A percentile compares a stretch with the other conserved stretches of the same genome.
These are phyloP conservation scores for Fragaria ananassa DNA, from an alignment of 306 rosid species.

Conservation along the genomic window DNA sequence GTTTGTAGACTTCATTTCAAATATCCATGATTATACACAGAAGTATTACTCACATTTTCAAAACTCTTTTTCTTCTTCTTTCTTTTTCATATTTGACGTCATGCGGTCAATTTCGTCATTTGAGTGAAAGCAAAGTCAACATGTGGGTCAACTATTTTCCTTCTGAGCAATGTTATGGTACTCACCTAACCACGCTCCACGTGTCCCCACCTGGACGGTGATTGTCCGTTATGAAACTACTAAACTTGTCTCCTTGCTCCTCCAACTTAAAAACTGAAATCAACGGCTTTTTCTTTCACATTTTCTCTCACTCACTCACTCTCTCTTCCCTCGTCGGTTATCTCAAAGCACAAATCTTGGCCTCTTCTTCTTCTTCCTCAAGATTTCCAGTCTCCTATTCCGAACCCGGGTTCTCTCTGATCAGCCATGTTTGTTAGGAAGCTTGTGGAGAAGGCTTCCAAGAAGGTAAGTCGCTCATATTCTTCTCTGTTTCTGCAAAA, in stretches of 20 bases:
- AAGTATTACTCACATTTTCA: neutral
- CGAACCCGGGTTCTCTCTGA: neutral
- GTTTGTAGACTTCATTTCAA: neutral
- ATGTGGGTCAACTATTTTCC: slow-evolving; percentile 22
- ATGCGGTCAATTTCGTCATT: slow-evolving; percentile 1
- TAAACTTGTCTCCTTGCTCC: slow-evolving; percentile 16
- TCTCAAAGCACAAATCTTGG: slow-evolving; percentile 44
- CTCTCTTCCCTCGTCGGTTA: slow-evolving; percentile 35
- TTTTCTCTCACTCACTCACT: slow-evolving; percentile 1
- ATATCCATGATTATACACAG: neutral
- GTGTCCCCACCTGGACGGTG: slow-evolving; percentile 29
- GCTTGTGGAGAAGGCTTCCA: slow-evolving; percentile 84
- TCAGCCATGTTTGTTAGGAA: slow-evolving; percentile 65
- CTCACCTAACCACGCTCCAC: slow-evolving; percentile 31
- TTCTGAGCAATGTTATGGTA: neutral
- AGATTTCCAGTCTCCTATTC: neutral
- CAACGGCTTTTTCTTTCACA: slow-evolving; percentile 35
- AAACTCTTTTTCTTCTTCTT: too few relatives aligned
- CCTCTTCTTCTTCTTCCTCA: neutral
- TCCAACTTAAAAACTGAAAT: slow-evolving; percentile 25
- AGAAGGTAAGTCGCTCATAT: slow-evolving; percentile 44
- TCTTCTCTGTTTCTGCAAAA: neutral
- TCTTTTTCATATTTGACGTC: neutral
- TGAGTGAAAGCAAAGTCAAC: slow-evolving; percentile 16
- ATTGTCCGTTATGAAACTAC: slow-evolving; percentile 32